Percentiles rank a stretch among this genome's conserved stretches.
These are phyloP conservation scores for Eutrema salsugineum DNA, from an alignment of 441 rosid species.

Conservation along the genomic window DNA sequence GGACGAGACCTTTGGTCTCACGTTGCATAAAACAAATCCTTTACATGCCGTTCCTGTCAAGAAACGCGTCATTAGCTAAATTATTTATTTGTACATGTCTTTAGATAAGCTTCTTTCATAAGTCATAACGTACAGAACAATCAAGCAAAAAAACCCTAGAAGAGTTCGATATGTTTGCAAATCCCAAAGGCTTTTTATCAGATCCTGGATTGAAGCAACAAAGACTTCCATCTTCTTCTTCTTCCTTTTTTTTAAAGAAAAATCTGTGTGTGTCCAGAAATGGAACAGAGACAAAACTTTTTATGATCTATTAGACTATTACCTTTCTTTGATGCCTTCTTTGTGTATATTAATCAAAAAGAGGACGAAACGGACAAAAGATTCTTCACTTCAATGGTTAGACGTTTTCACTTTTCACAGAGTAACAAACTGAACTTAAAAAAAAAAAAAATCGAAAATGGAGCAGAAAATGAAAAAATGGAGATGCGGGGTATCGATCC, in stretches of 20 bases:
- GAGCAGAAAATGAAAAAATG: background rate
- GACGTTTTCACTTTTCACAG: too few species aligned
- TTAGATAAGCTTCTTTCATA: background rate
- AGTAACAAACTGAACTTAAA: too few species aligned
- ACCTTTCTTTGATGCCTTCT: too few species aligned
- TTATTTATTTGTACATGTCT: background rate
- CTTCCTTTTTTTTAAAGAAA: background rate
- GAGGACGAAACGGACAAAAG: too few species aligned
- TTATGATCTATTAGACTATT: background rate
- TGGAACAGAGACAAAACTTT: background rate
- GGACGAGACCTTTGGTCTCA: slow-evolving; percentile 28
- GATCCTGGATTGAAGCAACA: slow-evolving; percentile 41
- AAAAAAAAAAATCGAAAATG: too few species aligned
- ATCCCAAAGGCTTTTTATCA: slow-evolving; percentile 1
- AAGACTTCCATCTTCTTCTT: slow-evolving; percentile 20
- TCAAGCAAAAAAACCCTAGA: background rate
- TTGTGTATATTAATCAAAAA: too few species aligned
- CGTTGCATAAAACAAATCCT: slow-evolving; percentile 20
- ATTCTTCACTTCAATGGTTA: too few species aligned
- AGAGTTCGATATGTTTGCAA: background rate
- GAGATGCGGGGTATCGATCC: slow-evolving; percentile 85
- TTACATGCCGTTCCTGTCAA: slow-evolving; percentile 24
- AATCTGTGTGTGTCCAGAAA: background rate
- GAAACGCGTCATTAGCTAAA: background rate
- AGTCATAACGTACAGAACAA: background rate